Conservation (phyloP, 2,329 filamentous ascomycete genomes). For the Rutstroemia sp. region DNA sequence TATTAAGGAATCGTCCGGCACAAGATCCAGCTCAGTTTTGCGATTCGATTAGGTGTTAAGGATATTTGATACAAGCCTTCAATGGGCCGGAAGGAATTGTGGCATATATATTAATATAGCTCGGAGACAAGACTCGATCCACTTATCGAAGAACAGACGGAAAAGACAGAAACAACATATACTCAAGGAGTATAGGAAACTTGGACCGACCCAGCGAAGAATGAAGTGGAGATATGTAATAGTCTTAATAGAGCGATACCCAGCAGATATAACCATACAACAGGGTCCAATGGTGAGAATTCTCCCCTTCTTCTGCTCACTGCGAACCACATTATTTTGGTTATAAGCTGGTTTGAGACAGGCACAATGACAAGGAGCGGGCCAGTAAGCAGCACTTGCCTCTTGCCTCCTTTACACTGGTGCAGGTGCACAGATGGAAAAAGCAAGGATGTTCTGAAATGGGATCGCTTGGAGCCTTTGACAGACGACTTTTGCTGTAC, state of each 20-base stretch:
- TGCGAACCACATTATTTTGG: slow-evolving; percentile 12
- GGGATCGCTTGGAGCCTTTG: slow-evolving; percentile 20
- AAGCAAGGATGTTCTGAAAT: slow-evolving; percentile 12
- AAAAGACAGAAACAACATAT: slow-evolving; percentile 15
- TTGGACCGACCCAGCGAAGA: slow-evolving; percentile 17
- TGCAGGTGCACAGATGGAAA: neutral
- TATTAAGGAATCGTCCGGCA: slow-evolving; percentile 11
- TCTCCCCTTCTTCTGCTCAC: neutral
- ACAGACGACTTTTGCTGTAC: slow-evolving; percentile 8
- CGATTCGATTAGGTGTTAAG: slow-evolving; percentile 8
- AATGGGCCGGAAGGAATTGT: neutral
- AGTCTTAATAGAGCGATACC: slow-evolving; percentile 14
- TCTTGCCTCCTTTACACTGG: slow-evolving; percentile 2
- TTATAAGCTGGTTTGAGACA: slow-evolving; percentile 21
- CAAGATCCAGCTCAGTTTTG: slow-evolving; percentile 17
- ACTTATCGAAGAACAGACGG: slow-evolving; percentile 11
- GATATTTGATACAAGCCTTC: slow-evolving; percentile 1
- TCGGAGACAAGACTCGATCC: slow-evolving; percentile 15
- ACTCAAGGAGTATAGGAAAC: slow-evolving; percentile 16
- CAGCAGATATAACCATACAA: slow-evolving; percentile 14
- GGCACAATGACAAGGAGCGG: slow-evolving; percentile 5
- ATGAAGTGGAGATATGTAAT: slow-evolving; percentile 13
- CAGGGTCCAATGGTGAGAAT: slow-evolving; percentile 12
- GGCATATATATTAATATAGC: slow-evolving; percentile 3
- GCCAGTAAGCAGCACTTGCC: neutral